Percentiles rank a stretch among this genome's conserved stretches.
Conservation (phyloP, 2,329 filamentous ascomycete genomes). For the Hypoxylon sp. region DNA sequence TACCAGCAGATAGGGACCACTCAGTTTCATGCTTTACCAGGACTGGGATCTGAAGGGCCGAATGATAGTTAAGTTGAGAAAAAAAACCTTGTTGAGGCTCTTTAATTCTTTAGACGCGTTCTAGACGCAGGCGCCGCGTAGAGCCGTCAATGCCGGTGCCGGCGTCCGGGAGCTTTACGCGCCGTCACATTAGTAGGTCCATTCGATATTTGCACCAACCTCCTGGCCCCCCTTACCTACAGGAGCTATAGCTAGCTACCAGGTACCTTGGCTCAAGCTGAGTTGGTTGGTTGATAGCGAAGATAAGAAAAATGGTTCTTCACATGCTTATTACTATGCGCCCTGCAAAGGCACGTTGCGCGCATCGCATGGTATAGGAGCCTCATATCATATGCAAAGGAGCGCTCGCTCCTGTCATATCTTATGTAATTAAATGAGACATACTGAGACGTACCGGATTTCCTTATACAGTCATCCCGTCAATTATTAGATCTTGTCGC, state of each 20-base stretch:
- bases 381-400: slow-evolving; percentile 22
- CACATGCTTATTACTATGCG: slow-evolving; percentile 12
- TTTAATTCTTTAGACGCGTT: slow-evolving; percentile 32
- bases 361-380: slow-evolving; percentile 21
- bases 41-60: slow-evolving; percentile 40
- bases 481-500: slow-evolving; percentile 34
- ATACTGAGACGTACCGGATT: slow-evolving; percentile 23
- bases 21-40: slow-evolving; percentile 16
- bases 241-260: slow-evolving; percentile 17
- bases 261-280: slow-evolving; percentile 2
- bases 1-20: slow-evolving; percentile 30
- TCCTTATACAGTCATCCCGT: slow-evolving; percentile 35
- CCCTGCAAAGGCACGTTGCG: slow-evolving; percentile 11
- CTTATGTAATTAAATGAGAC: slow-evolving; percentile 20
- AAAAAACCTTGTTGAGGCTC: slow-evolving; percentile 46
- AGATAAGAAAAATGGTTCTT: slow-evolving; percentile 24
- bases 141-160: slow-evolving; percentile 28
- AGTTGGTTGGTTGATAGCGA: slow-evolving; percentile 14
- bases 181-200: slow-evolving; percentile 3
- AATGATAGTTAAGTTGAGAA: slow-evolving; percentile 31
- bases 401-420: slow-evolving; percentile 13
- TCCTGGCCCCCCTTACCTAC: slow-evolving; percentile 18
- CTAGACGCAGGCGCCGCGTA: slow-evolving; percentile 37
- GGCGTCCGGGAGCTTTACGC: slow-evolving; percentile 10
- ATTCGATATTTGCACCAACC: slow-evolving; percentile 17